A percentile compares a stretch with the other conserved stretches of the same genome.
These are phyloP conservation scores for Xylaria sp. DNA, from an alignment of 495 filamentous ascomycete species.

Conservation along the genomic window DNA sequence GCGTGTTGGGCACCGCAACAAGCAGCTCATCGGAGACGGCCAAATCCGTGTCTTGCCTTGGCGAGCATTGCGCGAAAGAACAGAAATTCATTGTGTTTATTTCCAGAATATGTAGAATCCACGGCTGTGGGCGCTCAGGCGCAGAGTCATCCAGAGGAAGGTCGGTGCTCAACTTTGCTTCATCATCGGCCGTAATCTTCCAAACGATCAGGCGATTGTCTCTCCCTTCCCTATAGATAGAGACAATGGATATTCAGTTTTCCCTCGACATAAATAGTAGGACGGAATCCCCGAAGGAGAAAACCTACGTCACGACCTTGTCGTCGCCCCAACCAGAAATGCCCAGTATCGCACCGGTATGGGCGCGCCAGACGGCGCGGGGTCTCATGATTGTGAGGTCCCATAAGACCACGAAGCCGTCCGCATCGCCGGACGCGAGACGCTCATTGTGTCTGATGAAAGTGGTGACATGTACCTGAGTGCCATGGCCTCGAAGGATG, in stretches of 20 bases:
- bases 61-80: constrained; percentile 73
- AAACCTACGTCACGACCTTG: constrained; percentile 76
- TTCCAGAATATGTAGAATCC: constrained; percentile 80
- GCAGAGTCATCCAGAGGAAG: constrained; percentile 71
- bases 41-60: constrained; percentile 23
- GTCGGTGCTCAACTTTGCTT: constrained; percentile 66
- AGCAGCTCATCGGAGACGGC: constrained; percentile 52
- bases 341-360: constrained; percentile 79
- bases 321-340: constrained; percentile 70
- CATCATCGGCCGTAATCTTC: constrained; percentile 71
- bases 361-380: constrained; percentile 85
- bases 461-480: constrained; percentile 78
- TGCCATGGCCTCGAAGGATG: constrained; percentile 84
- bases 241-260: neutral
- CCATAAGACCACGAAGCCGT: constrained; percentile 91
- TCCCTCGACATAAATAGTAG: neutral
- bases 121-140: constrained; percentile 69
- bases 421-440: constrained; percentile 85
- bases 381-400: constrained; percentile 81
- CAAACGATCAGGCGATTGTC: constrained; percentile 89
- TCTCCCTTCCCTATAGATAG: constrained; percentile 76
- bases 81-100: constrained; percentile 98
- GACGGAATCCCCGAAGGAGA: neutral
- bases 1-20: constrained; percentile 77
- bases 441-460: constrained; percentile 77